Base-by-base conservation (phyloP, 129 eudicot species). In the Smallanthus sonchifolius region DNA sequence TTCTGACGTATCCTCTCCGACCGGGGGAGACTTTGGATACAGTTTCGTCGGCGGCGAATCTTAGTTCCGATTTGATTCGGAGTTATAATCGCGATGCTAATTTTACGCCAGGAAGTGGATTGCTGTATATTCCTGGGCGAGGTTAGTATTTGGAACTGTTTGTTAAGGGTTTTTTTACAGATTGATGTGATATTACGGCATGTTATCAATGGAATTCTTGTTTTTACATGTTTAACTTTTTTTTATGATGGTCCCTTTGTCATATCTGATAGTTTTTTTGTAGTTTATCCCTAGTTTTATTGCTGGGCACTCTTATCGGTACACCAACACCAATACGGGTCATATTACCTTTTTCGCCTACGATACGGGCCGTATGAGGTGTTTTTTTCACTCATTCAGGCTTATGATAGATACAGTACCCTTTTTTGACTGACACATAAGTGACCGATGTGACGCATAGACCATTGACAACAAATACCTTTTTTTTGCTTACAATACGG, bases 1-100 rank as follows among this genome's bases (percentile, higher is more conserved):
- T 95, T 24, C 37, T 86, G 36, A 95, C 99, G 57, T 91, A 79
- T 61, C 96, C 99, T 48, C 80, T 91, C 40, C 80, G 86, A 49
- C 65, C 69, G 0, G 88, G 69, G 45, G 95, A 95, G 17, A 87
- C 36, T 42, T 77, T 89, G 87, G 48, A 28, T 6, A 40, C 86
- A 17, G 75, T 91, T 75, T 81, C 88, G 24, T 52, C 81, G 10
- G 65, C 75, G 6, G 65, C 57, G 28, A 87, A 89, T 83, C n/a
- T 87, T 9, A 83, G 72, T 28, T 42, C 80, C 15, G 85, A 72
- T 19, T 66, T 91, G 83, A 39, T 95, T 65, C 71, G 72, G 84
- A 75, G 80, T 3, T 95, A 83, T 72, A 95, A 95, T 75, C 96
- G 89, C 0, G 45, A n/a, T 20, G 88, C 30, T 0, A 63, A 87